Evolutionary conservation across 345 rosid species (phyloP), one percentile per base, ranked within the genome.

Genomic region (Balakata baccata): DNA sequence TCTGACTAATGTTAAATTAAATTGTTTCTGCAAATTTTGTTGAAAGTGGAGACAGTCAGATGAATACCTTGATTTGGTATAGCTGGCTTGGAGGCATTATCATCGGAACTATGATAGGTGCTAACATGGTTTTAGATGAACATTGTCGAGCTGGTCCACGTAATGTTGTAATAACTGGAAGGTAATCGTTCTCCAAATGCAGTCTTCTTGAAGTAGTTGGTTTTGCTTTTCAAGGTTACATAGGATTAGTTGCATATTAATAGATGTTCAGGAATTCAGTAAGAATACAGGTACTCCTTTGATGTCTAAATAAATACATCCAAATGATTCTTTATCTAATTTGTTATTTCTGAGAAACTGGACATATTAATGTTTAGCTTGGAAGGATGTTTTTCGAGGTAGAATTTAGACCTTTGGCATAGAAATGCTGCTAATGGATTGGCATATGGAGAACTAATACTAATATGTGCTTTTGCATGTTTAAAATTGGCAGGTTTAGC

Each of bases 71-170:
- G 82, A 83, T 89, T 81, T 94, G 98, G 97, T 92, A 86, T 86
- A 94, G 98, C 84, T 94, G 97, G 98, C 89, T 94, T 74, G 98
- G 98, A 71, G 97, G 98, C 46, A 71, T 92, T 77, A 89, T 92
- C 74, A 94, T 94, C 68, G 97, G 97, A 74, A 90, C 98, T 0
- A 92, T 94, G 97, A 87, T 85, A 53, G 98, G 98, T 39, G 83
- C 97, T 68, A 94, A 94, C 80, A 85, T 86, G 90, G 98, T 90
- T 81, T 83, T 94, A 58, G 98, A 92, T 67, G 97, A 94, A 58
- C 97, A 90, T 68, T 92, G 93, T 83, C 85, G 95, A 80, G 91
- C 97, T 22, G 97, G 97, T 78, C 97, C 98, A 0, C 88, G 97
- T 18, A 90, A 94, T 83, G 94, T 94, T 80, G 97, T 94, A 69